phyloP scores from a whole-genome alignment of 2,329 filamentous ascomycete species.

The Cordyceps javanica region DNA sequence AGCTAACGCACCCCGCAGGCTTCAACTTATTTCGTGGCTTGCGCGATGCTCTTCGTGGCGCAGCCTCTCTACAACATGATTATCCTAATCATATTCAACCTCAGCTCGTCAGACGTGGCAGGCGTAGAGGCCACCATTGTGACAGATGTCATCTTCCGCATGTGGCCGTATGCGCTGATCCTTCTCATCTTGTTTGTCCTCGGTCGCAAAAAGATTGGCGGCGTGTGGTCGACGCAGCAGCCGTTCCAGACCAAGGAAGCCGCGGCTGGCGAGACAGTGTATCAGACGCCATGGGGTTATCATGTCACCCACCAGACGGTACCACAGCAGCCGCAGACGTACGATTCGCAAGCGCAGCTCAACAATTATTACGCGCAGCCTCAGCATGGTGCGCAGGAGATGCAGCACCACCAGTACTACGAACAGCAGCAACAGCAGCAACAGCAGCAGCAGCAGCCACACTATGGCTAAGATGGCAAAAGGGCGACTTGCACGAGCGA shows the following conservation, averaged over 20 bases:
- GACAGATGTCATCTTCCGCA: background rate
- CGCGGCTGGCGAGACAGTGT: background rate
- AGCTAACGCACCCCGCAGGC: background rate
- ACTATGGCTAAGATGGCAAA: background rate
- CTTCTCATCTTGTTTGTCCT: background rate
- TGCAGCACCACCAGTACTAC: background rate
- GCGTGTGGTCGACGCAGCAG: slow-evolving; percentile 11
- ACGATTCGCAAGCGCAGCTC: background rate
- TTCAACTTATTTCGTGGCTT: background rate
- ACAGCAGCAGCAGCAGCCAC: background rate
- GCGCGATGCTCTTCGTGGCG: background rate
- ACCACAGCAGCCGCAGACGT: background rate
- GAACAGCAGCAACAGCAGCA: background rate
- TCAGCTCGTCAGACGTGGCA: background rate
- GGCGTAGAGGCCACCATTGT: background rate
- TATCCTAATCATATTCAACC: background rate
- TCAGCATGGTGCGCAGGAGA: background rate
- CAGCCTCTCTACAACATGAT: slow-evolving; percentile 8
- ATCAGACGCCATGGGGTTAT: slow-evolving; percentile 12
- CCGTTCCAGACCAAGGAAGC: slow-evolving; percentile 7
- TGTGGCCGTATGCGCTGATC: background rate
- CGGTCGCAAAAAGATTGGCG: slow-evolving; percentile 10
- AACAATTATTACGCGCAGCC: background rate
- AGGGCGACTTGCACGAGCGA: background rate
- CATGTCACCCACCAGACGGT: background rate